phyloP scores from a whole-genome alignment of 2,329 filamentous ascomycete genomes.

The Chaetomium sp. region DNA sequence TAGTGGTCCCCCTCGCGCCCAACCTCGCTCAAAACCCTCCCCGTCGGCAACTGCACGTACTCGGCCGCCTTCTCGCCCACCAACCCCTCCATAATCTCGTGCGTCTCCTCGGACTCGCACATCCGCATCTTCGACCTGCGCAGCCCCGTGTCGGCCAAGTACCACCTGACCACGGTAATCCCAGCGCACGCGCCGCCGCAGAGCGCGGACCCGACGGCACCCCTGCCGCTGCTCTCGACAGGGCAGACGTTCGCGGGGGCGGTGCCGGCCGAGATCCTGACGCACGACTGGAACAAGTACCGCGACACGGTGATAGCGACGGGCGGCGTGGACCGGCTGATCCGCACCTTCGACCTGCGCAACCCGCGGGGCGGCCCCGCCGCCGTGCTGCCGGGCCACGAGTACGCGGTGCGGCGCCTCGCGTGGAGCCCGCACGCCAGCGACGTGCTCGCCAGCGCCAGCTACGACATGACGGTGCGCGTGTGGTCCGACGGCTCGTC shows the following conservation, averaged over 20 bases:
- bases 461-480: slow-evolving; percentile 97
- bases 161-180: slow-evolving; percentile 81
- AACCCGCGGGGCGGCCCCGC: slow-evolving; percentile 72
- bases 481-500: slow-evolving; percentile 79
- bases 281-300: slow-evolving; percentile 99
- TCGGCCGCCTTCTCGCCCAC: slow-evolving; percentile 88
- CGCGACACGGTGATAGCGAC: slow-evolving; percentile 80
- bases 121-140: slow-evolving; percentile 90
- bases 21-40: slow-evolving; percentile 79
- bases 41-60: slow-evolving; percentile 93
- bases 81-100: slow-evolving; percentile 80
- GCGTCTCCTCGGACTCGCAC: slow-evolving; percentile 86
- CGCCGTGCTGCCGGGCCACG: slow-evolving; percentile 77
- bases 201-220: slow-evolving; percentile 36
- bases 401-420: slow-evolving; percentile 84
- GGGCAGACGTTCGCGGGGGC: slow-evolving; percentile 42
- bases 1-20: slow-evolving; percentile 81
- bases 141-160: slow-evolving; percentile 80
- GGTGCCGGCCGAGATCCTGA: slow-evolving; percentile 80
- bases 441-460: slow-evolving; percentile 82
- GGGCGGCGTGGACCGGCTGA: slow-evolving; percentile 81
- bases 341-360: slow-evolving; percentile 89
- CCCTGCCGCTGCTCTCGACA: slow-evolving; percentile 30
- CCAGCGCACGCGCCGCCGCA: slow-evolving; percentile 72
- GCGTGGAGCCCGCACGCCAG: slow-evolving; percentile 94